A percentile compares a stretch with the other conserved stretches of the same genome.
Evolutionary conservation across 352 stramenopile species (phyloP).

Genomic region (Phytophthora sp.): DNA sequence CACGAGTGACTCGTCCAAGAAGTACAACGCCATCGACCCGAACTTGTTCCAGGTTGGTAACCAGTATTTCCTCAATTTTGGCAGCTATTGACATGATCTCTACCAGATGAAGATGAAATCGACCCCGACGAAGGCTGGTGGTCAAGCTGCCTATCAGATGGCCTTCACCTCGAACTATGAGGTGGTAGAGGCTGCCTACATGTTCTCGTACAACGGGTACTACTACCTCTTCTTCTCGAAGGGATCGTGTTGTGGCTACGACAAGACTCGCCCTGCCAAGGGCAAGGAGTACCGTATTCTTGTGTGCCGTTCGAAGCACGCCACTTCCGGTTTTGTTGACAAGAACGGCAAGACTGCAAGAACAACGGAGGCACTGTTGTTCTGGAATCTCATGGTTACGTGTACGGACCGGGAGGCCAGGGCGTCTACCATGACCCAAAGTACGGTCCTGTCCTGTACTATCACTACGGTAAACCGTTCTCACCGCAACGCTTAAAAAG

Average conservation of each 20-base stretch:
- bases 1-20: conserved; percentile 36
- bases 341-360: conserved; percentile 38
- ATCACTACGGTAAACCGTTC: conserved; percentile 46
- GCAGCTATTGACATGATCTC: conserved; percentile 49
- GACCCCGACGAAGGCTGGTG: conserved; percentile 18
- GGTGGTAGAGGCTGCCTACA: conserved; percentile 41
- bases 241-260: conserved; percentile 42
- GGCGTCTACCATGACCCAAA: conserved; percentile 45
- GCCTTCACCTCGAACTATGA: conserved; percentile 41
- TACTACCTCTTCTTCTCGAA: conserved; percentile 60
- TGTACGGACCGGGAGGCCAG: conserved; percentile 49
- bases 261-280: conserved; percentile 30
- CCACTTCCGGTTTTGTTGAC: conserved; percentile 46
- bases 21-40: conserved; percentile 63
- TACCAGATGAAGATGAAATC: conserved; percentile 41
- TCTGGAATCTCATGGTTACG: conserved; percentile 39
- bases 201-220: conserved; percentile 43
- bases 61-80: conserved; percentile 55
- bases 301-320: conserved; percentile 43
- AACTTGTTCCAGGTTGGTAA: conserved; percentile 44
- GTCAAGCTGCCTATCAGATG: conserved; percentile 24
- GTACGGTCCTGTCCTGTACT: conserved; percentile 47
- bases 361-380: conserved; percentile 52
- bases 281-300: conserved; percentile 64
- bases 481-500: no score